These are phyloP conservation scores for Xerocomus potaroensis DNA, from an alignment of 768 basidiomycete species.

Conservation along the genomic window DNA sequence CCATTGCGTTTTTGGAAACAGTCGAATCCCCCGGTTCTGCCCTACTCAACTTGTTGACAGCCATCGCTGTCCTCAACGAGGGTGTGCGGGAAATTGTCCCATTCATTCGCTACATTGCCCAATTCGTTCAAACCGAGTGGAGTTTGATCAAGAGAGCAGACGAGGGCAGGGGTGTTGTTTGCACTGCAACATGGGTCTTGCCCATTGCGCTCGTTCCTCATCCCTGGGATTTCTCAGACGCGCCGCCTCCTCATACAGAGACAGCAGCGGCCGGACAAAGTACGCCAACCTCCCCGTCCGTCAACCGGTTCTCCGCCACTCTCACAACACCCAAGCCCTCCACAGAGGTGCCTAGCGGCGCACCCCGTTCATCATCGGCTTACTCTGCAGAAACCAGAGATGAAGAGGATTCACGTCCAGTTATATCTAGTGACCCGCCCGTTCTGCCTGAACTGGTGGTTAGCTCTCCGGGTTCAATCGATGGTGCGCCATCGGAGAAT, in stretches of 20 bases:
- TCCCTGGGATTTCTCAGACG: conserved; percentile 70
- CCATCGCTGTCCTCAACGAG: conserved; percentile 60
- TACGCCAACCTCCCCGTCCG: conserved; percentile 20
- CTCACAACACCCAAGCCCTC: conserved; percentile 29
- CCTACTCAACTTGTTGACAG: conserved; percentile 72
- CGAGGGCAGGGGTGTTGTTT: conserved; percentile 73
- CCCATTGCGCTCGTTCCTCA: conserved; percentile 76
- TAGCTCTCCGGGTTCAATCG: conserved; percentile 31
- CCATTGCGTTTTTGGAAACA: conserved; percentile 58
- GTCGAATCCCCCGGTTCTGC: conserved; percentile 53
- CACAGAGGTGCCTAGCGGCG: conserved; percentile 15
- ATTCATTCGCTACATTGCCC: conserved; percentile 77
- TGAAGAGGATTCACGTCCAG: conserved; percentile 21
- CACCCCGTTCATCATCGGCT: conserved; percentile 26
- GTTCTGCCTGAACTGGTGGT: conserved; percentile 33
- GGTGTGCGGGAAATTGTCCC: conserved; percentile 82
- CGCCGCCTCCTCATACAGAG: conserved; percentile 31
- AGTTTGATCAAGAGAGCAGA: conserved; percentile 57
- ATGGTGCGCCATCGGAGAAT: conserved; percentile 21
- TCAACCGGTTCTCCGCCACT: conserved; percentile 21
- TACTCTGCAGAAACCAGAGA: conserved; percentile 29
- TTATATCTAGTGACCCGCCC: conserved; percentile 28
- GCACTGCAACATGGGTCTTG: conserved; percentile 89
- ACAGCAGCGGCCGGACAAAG: conserved; percentile 8
- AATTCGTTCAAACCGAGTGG: conserved; percentile 78